phyloP scores from a whole-genome alignment of 2,329 filamentous ascomycete species.

The Phyllosticta capitalensis region DNA sequence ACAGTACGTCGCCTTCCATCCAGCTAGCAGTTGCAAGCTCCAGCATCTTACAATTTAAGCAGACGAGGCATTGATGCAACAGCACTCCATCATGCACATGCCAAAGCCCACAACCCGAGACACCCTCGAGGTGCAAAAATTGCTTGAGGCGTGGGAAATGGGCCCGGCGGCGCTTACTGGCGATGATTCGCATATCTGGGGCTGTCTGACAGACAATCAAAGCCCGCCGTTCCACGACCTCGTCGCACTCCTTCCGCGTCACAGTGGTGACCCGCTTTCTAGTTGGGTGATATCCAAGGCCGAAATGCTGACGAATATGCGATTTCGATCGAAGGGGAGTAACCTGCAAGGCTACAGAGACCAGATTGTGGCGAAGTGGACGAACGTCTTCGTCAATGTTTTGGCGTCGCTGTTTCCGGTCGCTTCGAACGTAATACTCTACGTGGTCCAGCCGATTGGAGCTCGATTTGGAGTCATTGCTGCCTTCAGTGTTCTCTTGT shows the following conservation, averaged over 20 bases:
- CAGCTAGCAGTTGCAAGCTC: not conserved
- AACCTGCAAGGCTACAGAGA: not conserved
- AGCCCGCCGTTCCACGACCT: not conserved
- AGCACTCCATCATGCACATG: not conserved
- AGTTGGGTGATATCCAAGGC: not conserved
- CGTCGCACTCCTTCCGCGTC: not conserved
- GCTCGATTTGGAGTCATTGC: not conserved
- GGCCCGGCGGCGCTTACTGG: not conserved
- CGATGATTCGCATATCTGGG: constrained; percentile 10
- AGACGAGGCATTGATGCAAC: not conserved
- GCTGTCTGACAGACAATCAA: not conserved
- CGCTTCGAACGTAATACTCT: not conserved
- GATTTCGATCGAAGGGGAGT: not conserved
- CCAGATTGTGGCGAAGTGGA: not conserved
- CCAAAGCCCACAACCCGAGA: not conserved
- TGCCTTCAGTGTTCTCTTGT: not conserved
- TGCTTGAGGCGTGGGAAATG: not conserved
- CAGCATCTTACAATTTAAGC: not conserved
- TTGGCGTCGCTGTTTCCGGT: not conserved
- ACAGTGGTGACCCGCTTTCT: not conserved
- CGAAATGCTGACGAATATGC: too few relatives aligned
- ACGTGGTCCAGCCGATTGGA: not conserved
- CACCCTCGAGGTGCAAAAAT: not conserved
- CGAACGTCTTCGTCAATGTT: not conserved
- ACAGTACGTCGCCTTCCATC: not conserved